A percentile compares a stretch with the other conserved stretches of the same genome.
These are phyloP conservation scores for Podospora appendiculata DNA, from an alignment of 495 filamentous ascomycete genomes.

Conservation along the genomic window DNA sequence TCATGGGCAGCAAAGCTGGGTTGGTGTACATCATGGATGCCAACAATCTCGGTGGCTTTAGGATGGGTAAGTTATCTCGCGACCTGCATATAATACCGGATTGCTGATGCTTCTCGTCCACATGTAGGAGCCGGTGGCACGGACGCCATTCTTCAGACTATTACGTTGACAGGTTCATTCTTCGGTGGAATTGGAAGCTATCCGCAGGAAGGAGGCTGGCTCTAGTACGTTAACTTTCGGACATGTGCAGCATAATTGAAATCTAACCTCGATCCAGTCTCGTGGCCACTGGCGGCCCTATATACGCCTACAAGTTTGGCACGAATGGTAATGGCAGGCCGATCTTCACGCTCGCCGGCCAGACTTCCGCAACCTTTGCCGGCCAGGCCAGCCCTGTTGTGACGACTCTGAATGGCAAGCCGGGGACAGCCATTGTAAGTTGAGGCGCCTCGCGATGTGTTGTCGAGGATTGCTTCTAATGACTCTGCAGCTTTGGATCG, in stretches of 20 bases:
- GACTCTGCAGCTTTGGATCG: slow-evolving; percentile 21
- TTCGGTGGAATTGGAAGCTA: slow-evolving; percentile 34
- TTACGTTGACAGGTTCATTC: slow-evolving; percentile 21
- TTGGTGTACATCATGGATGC: slow-evolving; percentile 29
- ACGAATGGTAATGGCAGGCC: slow-evolving; percentile 14
- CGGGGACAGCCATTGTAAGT: slow-evolving; percentile 27
- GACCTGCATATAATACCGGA: neutral
- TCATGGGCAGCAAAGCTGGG: slow-evolving; percentile 28
- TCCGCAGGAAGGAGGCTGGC: slow-evolving; percentile 37
- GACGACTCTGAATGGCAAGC: slow-evolving; percentile 28
- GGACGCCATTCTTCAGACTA: slow-evolving; percentile 21
- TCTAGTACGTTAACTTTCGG: slow-evolving; percentile 9
- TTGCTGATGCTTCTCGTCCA: neutral
- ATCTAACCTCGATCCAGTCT: slow-evolving; percentile 1
- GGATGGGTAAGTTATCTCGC: slow-evolving; percentile 17
- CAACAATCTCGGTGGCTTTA: slow-evolving; percentile 31
- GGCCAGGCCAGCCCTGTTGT: slow-evolving; percentile 26
- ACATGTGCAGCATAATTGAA: too few species aligned
- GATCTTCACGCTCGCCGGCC: slow-evolving; percentile 13
- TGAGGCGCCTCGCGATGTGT: too few species aligned
- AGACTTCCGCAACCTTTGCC: slow-evolving; percentile 19
- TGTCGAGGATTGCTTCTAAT: too few species aligned
- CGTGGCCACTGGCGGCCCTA: slow-evolving; percentile 13
- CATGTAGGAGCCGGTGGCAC: slow-evolving; percentile 5
- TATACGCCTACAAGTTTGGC: slow-evolving; percentile 32